Evolutionary conservation across 306 rosid species (phyloP).

Genomic region (Quercus dentata): DNA sequence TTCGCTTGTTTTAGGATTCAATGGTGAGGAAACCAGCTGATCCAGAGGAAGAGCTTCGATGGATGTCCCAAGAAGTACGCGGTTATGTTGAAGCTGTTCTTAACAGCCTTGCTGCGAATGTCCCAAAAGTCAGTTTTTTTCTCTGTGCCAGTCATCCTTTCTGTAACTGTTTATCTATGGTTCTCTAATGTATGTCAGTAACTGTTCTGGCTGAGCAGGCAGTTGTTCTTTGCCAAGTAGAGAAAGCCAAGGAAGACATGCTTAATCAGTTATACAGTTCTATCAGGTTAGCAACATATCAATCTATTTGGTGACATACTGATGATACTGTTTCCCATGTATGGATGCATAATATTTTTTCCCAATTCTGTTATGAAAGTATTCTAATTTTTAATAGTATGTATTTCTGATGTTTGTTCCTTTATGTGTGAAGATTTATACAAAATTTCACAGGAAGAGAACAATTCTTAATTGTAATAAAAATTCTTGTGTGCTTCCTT

Average conservation of each 20-base stretch:
- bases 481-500: neutral
- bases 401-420: no score
- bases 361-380: neutral
- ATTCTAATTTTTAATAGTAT: neutral
- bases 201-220: slow-evolving; percentile 42
- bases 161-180: neutral
- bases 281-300: slow-evolving; percentile 36
- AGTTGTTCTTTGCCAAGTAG: slow-evolving; percentile 62
- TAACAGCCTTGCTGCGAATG: slow-evolving; percentile 59
- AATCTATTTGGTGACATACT: slow-evolving; percentile 3
- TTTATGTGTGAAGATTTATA: no score
- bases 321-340: neutral
- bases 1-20: slow-evolving; percentile 36
- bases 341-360: neutral
- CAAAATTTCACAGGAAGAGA: no score
- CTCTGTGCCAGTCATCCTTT: slow-evolving; percentile 1
- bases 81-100: slow-evolving; percentile 70
- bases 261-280: slow-evolving; percentile 59
- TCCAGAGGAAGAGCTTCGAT: slow-evolving; percentile 67
- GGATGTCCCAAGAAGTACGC: slow-evolving; percentile 72
- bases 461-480: no score
- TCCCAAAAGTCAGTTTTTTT: slow-evolving; percentile 49
- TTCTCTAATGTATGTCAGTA: no score
- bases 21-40: slow-evolving; percentile 59
- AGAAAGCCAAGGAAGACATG: slow-evolving; percentile 66